Percentiles rank a stretch among this genome's conserved stretches.
Evolutionary conservation across 768 basidiomycete species (phyloP).

Genomic region (Macrolepiota albuminosa): DNA sequence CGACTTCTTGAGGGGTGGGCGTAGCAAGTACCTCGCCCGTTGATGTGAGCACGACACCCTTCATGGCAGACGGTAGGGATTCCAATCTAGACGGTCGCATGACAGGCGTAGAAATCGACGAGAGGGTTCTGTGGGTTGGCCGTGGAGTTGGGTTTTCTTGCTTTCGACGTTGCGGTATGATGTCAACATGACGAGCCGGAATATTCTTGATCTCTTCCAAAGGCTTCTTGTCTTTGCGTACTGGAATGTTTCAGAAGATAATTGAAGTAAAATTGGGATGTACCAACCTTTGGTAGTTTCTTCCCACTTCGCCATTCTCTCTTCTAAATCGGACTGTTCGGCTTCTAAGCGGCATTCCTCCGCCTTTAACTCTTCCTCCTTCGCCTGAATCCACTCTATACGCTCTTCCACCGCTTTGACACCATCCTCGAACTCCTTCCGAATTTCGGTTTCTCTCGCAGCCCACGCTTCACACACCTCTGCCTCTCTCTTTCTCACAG

Average conservation of each 20-base stretch:
- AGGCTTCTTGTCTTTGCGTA: conserved; percentile 50
- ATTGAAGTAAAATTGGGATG: neutral
- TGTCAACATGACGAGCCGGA: conserved; percentile 31
- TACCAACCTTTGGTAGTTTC: conserved; percentile 22
- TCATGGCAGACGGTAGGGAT: conserved; percentile 54
- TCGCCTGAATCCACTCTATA: conserved; percentile 43
- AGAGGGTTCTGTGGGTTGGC: conserved; percentile 17
- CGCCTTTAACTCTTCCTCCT: conserved; percentile 47
- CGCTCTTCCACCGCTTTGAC: conserved; percentile 46
- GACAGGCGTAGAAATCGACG: conserved; percentile 50
- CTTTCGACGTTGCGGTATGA: conserved; percentile 21
- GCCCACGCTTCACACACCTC: conserved; percentile 62
- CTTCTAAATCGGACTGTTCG: conserved; percentile 46
- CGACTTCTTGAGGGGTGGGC: conserved; percentile 62
- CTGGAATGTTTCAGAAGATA: conserved; percentile 17
- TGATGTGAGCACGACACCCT: conserved; percentile 73
- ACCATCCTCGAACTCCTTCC: conserved; percentile 43
- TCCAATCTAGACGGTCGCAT: conserved; percentile 32
- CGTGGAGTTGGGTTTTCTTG: conserved; percentile 22
- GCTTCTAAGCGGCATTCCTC: conserved; percentile 48
- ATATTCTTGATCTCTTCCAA: conserved; percentile 76
- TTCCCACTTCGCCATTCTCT: conserved; percentile 40
- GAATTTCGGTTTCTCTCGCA: conserved; percentile 44
- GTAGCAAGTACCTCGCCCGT: conserved; percentile 74
- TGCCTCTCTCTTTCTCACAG: conserved; percentile 57